These are phyloP conservation scores for Scutellaria minor DNA, from an alignment of 257 asterid genomes.

Conservation along the genomic window DNA sequence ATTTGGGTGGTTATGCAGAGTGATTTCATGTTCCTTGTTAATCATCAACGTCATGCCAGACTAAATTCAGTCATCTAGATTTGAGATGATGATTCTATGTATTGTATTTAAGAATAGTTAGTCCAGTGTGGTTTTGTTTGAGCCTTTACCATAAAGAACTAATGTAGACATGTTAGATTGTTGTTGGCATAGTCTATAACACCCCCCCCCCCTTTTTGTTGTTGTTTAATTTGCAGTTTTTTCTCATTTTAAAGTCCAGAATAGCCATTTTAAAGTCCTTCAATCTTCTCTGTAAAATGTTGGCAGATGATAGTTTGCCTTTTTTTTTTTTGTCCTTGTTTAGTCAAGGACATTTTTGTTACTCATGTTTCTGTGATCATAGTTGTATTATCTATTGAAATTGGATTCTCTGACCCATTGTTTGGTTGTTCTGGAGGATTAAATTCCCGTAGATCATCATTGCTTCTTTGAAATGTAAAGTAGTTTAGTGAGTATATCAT, in stretches of 20 bases:
- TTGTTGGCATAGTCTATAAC: background rate
- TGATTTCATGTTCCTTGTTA: background rate
- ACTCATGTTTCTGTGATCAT: too few relatives aligned
- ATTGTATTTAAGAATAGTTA: conserved; percentile 1
- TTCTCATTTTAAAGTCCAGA: too few relatives aligned
- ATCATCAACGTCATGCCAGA: background rate
- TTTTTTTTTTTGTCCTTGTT: background rate
- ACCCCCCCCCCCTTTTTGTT: too few relatives aligned
- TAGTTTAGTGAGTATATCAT: too few relatives aligned
- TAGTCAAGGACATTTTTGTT: too few relatives aligned
- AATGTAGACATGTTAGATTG: background rate
- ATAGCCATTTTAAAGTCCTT: too few relatives aligned
- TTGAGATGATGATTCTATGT: background rate
- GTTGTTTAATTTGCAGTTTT: too few relatives aligned
- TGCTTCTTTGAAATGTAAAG: conserved; percentile 55
- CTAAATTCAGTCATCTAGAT: background rate
- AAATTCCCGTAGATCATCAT: conserved; percentile 58
- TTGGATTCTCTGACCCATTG: conserved; percentile 61
- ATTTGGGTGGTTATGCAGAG: too few relatives aligned
- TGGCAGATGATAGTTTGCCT: too few relatives aligned
- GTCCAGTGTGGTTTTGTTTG: background rate
- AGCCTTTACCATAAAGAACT: background rate
- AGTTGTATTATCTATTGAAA: too few relatives aligned
- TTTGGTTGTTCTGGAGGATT: conserved; percentile 77
- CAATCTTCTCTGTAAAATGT: too few relatives aligned